Conservation (phyloP, 805 yeast species). For the Metschnikowia matae region DNA sequence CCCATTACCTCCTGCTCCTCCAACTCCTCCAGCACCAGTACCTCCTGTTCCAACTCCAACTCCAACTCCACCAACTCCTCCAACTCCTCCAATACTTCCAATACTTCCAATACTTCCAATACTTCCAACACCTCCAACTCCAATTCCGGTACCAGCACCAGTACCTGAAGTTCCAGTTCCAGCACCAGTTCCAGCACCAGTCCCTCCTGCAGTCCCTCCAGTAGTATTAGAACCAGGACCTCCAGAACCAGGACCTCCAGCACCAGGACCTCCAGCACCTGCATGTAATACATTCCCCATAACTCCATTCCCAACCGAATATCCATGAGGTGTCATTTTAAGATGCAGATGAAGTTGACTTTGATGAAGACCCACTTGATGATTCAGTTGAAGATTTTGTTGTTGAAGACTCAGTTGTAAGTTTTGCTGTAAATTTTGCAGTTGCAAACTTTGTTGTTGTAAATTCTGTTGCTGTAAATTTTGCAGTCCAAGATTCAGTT, state of each 20-base stretch:
- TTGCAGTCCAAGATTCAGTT: slow-evolving; percentile 7
- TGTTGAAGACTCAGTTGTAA: slow-evolving; percentile 8
- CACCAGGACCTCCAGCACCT: background rate
- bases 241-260: no score
- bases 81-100: no score
- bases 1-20: background rate
- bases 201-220: background rate
- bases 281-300: background rate
- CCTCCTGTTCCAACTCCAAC: no score
- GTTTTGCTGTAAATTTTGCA: slow-evolving; percentile 4
- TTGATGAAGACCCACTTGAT: slow-evolving; percentile 4
- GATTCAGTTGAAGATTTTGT: background rate
- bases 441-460: slow-evolving; percentile 7
- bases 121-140: no score
- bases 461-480: slow-evolving; percentile 7
- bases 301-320: background rate
- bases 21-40: no score
- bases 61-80: no score
- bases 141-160: no score
- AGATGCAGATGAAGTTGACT: slow-evolving; percentile 4
- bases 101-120: no score
- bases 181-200: background rate
- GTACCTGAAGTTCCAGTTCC: no score
- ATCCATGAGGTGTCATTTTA: background rate
- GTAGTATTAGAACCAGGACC: no score